phyloP scores from a whole-genome alignment of 257 asterid genomes.

The Nicotiana obtusifolia region DNA sequence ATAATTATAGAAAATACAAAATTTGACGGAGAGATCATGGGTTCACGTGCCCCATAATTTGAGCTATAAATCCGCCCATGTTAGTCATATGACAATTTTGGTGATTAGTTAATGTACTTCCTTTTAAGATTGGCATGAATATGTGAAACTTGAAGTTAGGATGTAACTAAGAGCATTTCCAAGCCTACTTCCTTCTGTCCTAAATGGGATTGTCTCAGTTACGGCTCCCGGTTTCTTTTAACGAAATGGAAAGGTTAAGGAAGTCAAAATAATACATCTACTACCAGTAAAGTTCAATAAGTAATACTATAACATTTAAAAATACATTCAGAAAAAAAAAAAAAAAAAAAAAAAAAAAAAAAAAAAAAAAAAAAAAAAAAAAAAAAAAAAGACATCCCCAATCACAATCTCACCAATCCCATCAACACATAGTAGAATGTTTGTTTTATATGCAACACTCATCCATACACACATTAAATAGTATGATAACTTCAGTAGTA shows the following conservation, averaged over 20 bases:
- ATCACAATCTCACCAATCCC: neutral
- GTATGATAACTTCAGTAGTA: neutral
- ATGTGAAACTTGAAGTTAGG: slow-evolving; percentile 2
- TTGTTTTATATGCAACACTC: neutral
- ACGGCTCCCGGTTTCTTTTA: neutral
- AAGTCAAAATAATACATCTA: neutral
- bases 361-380: neutral
- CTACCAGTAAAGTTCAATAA: neutral
- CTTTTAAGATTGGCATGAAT: neutral
- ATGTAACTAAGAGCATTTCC: neutral
- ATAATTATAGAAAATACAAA: no score
- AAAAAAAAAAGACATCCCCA: neutral
- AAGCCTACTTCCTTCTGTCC: neutral
- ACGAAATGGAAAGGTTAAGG: neutral
- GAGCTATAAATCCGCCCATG: no score
- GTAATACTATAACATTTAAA: neutral
- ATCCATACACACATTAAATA: neutral
- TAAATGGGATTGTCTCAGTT: neutral
- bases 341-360: neutral
- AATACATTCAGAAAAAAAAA: neutral
- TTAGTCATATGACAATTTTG: neutral
- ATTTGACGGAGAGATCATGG: no score
- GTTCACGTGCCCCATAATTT: no score
- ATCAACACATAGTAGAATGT: neutral
- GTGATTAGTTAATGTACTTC: neutral